Base-by-base conservation (phyloP, 495 filamentous ascomycete species). In the Xylaria nigripes region DNA sequence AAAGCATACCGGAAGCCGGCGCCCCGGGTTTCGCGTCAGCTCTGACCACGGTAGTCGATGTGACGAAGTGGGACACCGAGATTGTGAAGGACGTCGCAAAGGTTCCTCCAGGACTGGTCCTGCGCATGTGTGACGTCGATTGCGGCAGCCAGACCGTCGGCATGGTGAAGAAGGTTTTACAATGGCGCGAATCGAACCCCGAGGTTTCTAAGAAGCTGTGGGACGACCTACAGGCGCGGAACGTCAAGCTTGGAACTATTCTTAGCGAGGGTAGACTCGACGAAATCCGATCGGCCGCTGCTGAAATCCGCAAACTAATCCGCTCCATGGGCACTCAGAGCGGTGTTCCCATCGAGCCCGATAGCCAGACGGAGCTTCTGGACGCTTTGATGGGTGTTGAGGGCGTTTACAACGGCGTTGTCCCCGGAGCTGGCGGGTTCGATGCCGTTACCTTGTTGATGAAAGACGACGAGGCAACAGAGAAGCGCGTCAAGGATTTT, bases 41-140 rank as follows among this genome's bases (percentile, higher is more conserved):
- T 7, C 69, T 97, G 18, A 78, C 78, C 49, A 63, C 69, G 1
- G 68, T 87, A 1, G 83, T 96, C 0, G 81, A 92, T 25, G 78
- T 50, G 4, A 72, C 75, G 18, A 29, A 19, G 2, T 98, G 93
- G 93, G 91, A 98, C 60, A 82, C 81, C 2, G 78, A 87, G 58
- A 82, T 87, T 36, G 62, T 70, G 15, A 87, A 91, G 61, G 75
- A 74, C 0, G 82, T 82, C 0, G 72, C 89, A 55, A 76, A 82
- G 45, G 71, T 98, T 56, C 82, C 95, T 7, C 70, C 68, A 3
- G 89, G 89, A 0, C 72, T 94, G 62, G 80, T 86, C 34, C 75
- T 98, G 52, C 79, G 95, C 27, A 89, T 98, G 82, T 95, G 90
- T 55, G 93, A 98, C 65, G 93, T 98, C 15, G 86, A 94, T 66